Evolutionary conservation across 192 early-diverging fungal species (phyloP), one percentile per base, ranked within the genome.

Genomic region (Irineochytrium annulatum): DNA sequence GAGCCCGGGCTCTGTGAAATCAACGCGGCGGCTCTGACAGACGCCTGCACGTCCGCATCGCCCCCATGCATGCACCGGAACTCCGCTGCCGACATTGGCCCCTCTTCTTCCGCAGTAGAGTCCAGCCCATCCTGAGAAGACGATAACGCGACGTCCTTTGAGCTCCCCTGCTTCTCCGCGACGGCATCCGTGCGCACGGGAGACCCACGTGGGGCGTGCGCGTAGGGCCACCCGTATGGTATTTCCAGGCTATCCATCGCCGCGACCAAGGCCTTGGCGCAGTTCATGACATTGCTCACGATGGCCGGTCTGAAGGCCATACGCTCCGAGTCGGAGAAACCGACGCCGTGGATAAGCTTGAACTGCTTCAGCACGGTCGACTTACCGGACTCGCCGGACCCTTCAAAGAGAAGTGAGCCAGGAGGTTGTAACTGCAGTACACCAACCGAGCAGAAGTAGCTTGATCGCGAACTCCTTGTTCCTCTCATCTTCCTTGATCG

Each of bases 281-380:
- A 65, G 19, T 45, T 56, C 44, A 70, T 37, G 17, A 70, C 32
- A 52, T 76, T 76, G 27, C 51, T 60, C 14, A 67, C 31, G 16
- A 73, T 68, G 16, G 52, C 55, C 44, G 65, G 59, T 24, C 48
- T 63, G 59, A 49, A 77, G 14, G 56, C 26, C 43, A 56, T 19
- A 6, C 63, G 64, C 53, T 77, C 76, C 41, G 34, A 46, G 54
- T 35, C 63, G 6, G 63, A 39, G 45, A 43, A 74, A 3, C 49
- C 68, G 2, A 43, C 24, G 3, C 71, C 75, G 41, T 77, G 69
- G 24, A 74, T 63, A 24, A 77, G 60, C 34, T 63, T 69, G 64
- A 77, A 60, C 39, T 77, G 75, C 55, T 77, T 77, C 39, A 77
- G 43, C 34, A 77, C 52, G 5, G 75, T 77, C 29, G 75, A 77